Evolutionary conservation across 495 filamentous ascomycete genomes (phyloP), one percentile per base, ranked within the genome.

Genomic region (Lepraria neglecta): DNA sequence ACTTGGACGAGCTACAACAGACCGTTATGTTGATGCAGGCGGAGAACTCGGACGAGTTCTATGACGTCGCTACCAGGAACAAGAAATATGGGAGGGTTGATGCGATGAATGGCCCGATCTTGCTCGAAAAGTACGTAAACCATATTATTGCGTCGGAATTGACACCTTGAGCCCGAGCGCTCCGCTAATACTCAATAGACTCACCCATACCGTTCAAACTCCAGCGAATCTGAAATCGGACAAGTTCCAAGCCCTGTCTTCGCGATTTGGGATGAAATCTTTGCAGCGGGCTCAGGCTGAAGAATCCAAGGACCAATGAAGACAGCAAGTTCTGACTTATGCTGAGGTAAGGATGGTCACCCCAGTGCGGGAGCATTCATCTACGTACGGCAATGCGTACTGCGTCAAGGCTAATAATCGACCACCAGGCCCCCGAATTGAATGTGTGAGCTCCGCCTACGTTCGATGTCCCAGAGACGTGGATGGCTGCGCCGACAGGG

Each of bases 71-170:
- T 3, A 89, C 82, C 0, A 74, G 91, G 52, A 96, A 95, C 73
- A 89, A 86, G 77, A 94, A 96, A 72, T 99, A 96, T 69, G 88
- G 90, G 5, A 85, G 87, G 53, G 94, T 99, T n/a, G 88, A 97
- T 73, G 84, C 86, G 43, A 76, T 90, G 72, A 90, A 92, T 70
- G 94, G 92, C 0, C 89, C 91, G 0, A 72, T 88, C 14, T 69
- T 99, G 63, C 72, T 97, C 31, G 91, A 97, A 74, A 98, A 98
- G 90, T 89, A 77, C 63, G 79, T 24, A 52, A 12, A 35, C 30
- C 28, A 24, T 30, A 40, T 12, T 11, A 47, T n/a, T 27, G 35
- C 11, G 44, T 44, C 11, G 24, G 27, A 21, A 19, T 4, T 21
- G 51, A 38, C 4, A 35, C 35, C 15, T 5, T 12, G 3, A 35